A percentile compares a stretch with the other conserved stretches of the same genome.
phyloP scores from a whole-genome alignment of 345 rosid species.

The Eutrema yunnanense region DNA sequence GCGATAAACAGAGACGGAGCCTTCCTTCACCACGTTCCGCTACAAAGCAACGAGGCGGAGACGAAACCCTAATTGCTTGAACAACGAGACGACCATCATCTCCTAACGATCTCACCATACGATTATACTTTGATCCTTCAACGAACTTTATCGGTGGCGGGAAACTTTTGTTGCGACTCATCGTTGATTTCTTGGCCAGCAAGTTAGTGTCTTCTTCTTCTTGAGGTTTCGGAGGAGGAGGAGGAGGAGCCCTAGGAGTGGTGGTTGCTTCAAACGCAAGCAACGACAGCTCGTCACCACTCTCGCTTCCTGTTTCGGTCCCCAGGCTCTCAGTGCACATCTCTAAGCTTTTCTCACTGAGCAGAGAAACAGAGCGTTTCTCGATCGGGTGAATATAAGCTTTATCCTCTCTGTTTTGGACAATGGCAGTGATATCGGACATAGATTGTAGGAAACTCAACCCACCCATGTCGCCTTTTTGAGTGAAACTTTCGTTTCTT shows the following conservation, averaged over 20 bases:
- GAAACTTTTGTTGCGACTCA: conserved; percentile 37
- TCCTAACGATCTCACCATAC: conserved; percentile 42
- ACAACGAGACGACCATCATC: conserved; percentile 77
- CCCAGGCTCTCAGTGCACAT: conserved; percentile 93
- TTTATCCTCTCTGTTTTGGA: conserved; percentile 7
- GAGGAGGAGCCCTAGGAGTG: conserved; percentile 11
- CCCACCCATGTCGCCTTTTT: conserved; percentile 27
- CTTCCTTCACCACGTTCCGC: conserved; percentile 72
- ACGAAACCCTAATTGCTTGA: conserved; percentile 39
- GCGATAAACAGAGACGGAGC: conserved; percentile 47
- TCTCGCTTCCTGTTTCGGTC: conserved; percentile 68
- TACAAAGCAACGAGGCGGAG: conserved; percentile 32
- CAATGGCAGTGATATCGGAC: conserved; percentile 16
- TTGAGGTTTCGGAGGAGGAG: conserved; percentile 6
- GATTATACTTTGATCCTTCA: conserved; percentile 35
- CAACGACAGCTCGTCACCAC: conserved; percentile 34
- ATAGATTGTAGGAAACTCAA: conserved; percentile 55
- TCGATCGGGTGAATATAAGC: conserved; percentile 53
- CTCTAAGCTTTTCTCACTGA: conserved; percentile 66
- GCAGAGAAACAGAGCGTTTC: conserved; percentile 44
- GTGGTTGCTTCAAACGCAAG: conserved; percentile 25
- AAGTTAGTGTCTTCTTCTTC: neutral
- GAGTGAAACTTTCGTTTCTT: conserved; percentile 8
- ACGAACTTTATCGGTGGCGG: conserved; percentile 84
- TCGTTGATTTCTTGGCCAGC: neutral